Evolutionary conservation across 1,284 basidiomycete species (phyloP), one percentile per base, ranked within the genome.

Genomic region (Athelia sp.): DNA sequence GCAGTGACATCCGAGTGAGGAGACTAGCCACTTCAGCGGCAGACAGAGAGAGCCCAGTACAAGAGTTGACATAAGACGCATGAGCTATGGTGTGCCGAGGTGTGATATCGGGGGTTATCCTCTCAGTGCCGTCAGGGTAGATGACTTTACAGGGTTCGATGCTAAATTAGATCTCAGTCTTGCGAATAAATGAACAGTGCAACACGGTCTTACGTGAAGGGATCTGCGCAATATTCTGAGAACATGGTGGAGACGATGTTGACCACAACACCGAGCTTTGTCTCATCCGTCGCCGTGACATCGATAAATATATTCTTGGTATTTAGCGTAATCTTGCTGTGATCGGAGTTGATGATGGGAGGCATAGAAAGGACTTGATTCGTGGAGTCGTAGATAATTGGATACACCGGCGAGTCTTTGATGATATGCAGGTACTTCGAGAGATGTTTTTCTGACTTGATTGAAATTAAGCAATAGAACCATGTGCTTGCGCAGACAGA

Each of bases 241-340:
- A 99, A 99, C 96, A 98, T 98, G 38, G 92, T 89, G 4, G 90
- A 79, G 29, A 99, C 82, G 55, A 98, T 93, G 68, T 96, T 97
- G 48, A 94, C 82, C 47, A 98, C 97, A 55, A 98, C 94, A 59
- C 86, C 86, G 49, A 99, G 81, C 71, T 98, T 99, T 43, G 96
- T 98, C 67, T 93, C 83, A 66, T 99, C 97, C n/a, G 93, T 96
- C 6, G 94, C 96, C 4, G 97, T 99, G 43, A 93, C 84, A 68
- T 99, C 97, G 58, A 99, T 91, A 70, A 98, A 98, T 64, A 99
- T 78, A 69, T 99, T 98, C 52, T 79, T 82, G 13, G 97, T 99
- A 65, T 94, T 86, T 55, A 98, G 75, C 0, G 93, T 92, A 62
- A 99, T 99, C 75, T 98, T 99, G 65, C 93, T 97, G 70, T 93